Evolutionary conservation across 768 basidiomycete genomes (phyloP).

Genomic region (Calocera viscosa): DNA sequence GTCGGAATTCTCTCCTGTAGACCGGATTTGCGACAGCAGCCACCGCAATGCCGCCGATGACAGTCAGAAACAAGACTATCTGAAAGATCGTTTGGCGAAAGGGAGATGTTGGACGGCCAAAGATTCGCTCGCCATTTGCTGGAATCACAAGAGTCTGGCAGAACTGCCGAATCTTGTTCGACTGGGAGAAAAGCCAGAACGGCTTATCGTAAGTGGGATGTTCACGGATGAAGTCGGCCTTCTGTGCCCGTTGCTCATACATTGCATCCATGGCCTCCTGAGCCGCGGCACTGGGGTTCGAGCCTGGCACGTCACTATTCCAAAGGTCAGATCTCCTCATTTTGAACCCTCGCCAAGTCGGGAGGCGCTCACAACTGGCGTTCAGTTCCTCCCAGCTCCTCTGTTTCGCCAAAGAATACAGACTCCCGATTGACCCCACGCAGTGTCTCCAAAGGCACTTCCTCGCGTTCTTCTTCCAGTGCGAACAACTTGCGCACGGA

Average conservation of each 20-base stretch:
- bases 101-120: conserved; percentile 57
- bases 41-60: conserved; percentile 69
- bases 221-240: conserved; percentile 74
- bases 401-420: conserved; percentile 25
- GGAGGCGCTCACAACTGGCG: conserved; percentile 43
- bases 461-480: conserved; percentile 32
- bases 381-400: conserved; percentile 48
- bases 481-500: conserved; percentile 19
- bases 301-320: conserved; percentile 50
- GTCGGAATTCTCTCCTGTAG: conserved; percentile 58
- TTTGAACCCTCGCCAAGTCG: background rate
- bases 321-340: conserved; percentile 22
- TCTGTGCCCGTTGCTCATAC: conserved; percentile 59
- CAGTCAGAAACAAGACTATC: conserved; percentile 54
- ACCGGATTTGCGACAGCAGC: conserved; percentile 73
- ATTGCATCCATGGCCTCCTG: conserved; percentile 50
- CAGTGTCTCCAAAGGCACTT: conserved; percentile 50
- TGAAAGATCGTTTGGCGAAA: conserved; percentile 62
- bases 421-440: conserved; percentile 29
- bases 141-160: conserved; percentile 80
- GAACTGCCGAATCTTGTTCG: conserved; percentile 52
- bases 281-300: conserved; percentile 40
- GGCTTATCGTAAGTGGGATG: conserved; percentile 84
- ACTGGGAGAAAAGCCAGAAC: conserved; percentile 80
- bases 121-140: conserved; percentile 73